These are phyloP conservation scores for Pythium volutum DNA, from an alignment of 352 stramenopile genomes.

Conservation along the genomic window DNA sequence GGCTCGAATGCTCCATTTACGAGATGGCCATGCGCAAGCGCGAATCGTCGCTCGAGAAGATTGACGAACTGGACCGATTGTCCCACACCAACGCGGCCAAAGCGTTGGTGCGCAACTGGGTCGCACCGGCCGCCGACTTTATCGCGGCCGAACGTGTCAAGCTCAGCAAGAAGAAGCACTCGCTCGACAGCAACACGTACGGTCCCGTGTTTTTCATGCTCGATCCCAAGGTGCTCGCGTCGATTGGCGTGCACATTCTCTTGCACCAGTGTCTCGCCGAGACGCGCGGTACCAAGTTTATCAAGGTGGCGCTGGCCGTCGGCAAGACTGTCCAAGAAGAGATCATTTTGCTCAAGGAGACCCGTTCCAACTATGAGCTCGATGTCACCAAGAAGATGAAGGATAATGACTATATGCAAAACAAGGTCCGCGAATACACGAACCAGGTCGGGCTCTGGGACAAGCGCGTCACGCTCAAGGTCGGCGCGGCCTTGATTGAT, in stretches of 20 bases:
- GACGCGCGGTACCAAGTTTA: conserved; percentile 69
- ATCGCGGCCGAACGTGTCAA: conserved; percentile 52
- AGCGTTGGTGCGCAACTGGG: conserved; percentile 63
- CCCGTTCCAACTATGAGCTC: conserved; percentile 32
- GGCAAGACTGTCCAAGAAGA: conserved; percentile 75
- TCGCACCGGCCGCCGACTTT: conserved; percentile 35
- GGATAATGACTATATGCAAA: conserved; percentile 30
- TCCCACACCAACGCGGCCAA: conserved; percentile 60
- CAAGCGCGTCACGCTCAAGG: conserved; percentile 87
- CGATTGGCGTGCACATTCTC: conserved; percentile 64
- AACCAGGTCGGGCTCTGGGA: conserved; percentile 85
- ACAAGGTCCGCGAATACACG: conserved; percentile 59
- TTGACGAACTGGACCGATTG: conserved; percentile 42
- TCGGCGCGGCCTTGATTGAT: conserved; percentile 79
- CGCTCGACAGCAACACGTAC: conserved; percentile 73
- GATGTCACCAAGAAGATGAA: conserved; percentile 29
- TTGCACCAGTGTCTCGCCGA: conserved; percentile 71
- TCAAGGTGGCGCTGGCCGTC: conserved; percentile 73
- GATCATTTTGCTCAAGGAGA: conserved; percentile 65
- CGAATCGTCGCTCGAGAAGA: conserved; percentile 42
- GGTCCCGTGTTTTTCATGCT: conserved; percentile 64
- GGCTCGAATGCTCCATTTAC: conserved; percentile 77
- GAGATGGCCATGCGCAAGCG: conserved; percentile 78
- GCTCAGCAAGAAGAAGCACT: conserved; percentile 50
- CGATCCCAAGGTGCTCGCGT: conserved; percentile 47